Evolutionary conservation across 306 rosid species (phyloP).

Genomic region (Lablab purpureus): DNA sequence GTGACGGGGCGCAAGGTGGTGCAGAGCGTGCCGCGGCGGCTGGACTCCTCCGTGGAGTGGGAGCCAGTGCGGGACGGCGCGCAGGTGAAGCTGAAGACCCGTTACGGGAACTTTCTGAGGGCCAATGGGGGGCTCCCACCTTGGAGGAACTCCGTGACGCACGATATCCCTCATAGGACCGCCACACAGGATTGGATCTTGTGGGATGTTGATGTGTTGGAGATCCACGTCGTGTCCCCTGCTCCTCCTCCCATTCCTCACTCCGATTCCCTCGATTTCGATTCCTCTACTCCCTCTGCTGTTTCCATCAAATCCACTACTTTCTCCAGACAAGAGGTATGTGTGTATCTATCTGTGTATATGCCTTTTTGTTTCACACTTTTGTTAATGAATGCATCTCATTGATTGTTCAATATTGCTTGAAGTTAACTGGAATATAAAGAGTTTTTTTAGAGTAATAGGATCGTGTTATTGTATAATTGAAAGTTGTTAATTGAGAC

Average conservation of each 20-base stretch:
- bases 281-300: conserved; percentile 61
- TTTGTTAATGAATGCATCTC: background rate
- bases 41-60: conserved; percentile 87
- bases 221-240: conserved; percentile 66
- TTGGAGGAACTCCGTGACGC: conserved; percentile 91
- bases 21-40: conserved; percentile 65
- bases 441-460: no score
- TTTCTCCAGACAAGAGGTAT: conserved; percentile 72
- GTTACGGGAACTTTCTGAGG: conserved; percentile 76
- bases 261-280: conserved; percentile 71
- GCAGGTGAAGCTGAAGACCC: conserved; percentile 67
- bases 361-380: background rate
- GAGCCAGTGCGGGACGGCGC: conserved; percentile 73
- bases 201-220: conserved; percentile 77
- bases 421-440: background rate
- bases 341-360: no score
- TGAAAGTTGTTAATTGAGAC: background rate
- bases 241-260: conserved; percentile 58
- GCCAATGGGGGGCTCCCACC: conserved; percentile 91
- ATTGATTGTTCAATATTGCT: background rate
- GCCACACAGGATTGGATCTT: conserved; percentile 85
- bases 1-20: conserved; percentile 80
- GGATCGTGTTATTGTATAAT: background rate
- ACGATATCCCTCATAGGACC: conserved; percentile 77
- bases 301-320: conserved; percentile 49